Percentiles rank a stretch among this genome's conserved stretches.
phyloP scores from a whole-genome alignment of 768 basidiomycete species.

The Lactifluus piperatus region DNA sequence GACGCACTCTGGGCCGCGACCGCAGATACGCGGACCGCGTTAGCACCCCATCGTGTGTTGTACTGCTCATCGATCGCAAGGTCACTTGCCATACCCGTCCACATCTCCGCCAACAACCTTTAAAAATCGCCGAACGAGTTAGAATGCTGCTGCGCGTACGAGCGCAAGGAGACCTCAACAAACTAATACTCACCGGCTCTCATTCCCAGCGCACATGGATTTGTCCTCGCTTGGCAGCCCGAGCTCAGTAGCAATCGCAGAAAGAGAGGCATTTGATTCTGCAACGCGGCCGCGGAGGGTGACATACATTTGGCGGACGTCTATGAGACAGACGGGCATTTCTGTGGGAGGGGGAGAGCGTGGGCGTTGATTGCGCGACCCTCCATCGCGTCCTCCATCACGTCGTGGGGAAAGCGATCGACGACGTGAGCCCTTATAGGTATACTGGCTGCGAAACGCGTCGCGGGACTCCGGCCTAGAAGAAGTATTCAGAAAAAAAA shows the following conservation, averaged over 20 bases:
- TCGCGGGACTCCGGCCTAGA: neutral
- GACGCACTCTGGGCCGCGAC: neutral
- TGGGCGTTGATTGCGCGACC: neutral
- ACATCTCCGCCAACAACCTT: slow-evolving; percentile 19
- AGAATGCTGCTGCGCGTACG: neutral
- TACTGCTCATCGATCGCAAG: slow-evolving; percentile 15
- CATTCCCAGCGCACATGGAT: slow-evolving; percentile 19
- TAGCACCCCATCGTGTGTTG: slow-evolving; percentile 7
- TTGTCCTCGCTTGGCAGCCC: slow-evolving; percentile 5
- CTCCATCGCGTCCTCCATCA: slow-evolving; percentile 3
- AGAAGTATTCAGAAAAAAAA: neutral
- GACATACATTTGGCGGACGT: slow-evolving; percentile 14
- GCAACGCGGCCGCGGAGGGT: slow-evolving; percentile 9
- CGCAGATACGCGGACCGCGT: neutral
- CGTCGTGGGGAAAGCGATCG: slow-evolving; percentile 18
- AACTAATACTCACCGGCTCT: slow-evolving; percentile 13
- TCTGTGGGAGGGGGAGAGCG: slow-evolving; percentile 3
- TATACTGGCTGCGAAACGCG: neutral
- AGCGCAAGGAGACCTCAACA: too few species aligned
- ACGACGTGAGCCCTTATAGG: neutral
- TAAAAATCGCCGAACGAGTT: neutral
- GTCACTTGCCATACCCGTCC: slow-evolving; percentile 16
- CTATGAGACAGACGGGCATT: slow-evolving; percentile 3
- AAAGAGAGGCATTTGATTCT: slow-evolving; percentile 2
- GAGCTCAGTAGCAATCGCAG: slow-evolving; percentile 6